Base-by-base conservation (phyloP, 1,284 basidiomycete species). In the Puccinia hordei region DNA sequence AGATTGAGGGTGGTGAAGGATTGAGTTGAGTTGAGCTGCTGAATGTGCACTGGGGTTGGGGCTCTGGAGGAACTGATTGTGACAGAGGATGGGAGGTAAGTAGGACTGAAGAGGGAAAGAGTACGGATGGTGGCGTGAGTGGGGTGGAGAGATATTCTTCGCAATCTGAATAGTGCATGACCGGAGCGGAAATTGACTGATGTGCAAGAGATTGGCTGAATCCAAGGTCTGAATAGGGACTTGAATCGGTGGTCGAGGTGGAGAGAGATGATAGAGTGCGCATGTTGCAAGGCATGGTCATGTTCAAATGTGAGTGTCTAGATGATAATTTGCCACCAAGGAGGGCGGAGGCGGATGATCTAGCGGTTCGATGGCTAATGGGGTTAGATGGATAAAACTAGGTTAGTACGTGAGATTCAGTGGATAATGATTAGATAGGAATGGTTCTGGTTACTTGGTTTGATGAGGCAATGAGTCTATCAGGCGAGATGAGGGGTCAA, bases 81-180 rank as follows among this genome's bases (percentile, higher is more conserved):
- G 73, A 19, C 41, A 66, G 35, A 46, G 63, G 61, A 33, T 66
- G 74, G 3, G 61, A 22, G 41, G 73, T 49, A 30, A 53, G 33
- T 24, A 33, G 6, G 41, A 33, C 17, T 5, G 59, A 35, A 24
- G 57, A 35, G 53, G 73, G 73, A 24, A 75, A 75, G 8, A 75
- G 73, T 4, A 75, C 73, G 9, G 73, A 75, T n/a, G 73, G 73
- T 12, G 73, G 73, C 15, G 73, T 75, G 57, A 75, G 73, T 65
- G 73, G 73, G 1, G 73, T 75, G n/a, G 59, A 17, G 5, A 65
- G 44, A 38, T 59, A 27, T 19, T 75, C 73, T 22, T 61, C 57
- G n/a, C 38, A 35, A 35, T 66, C 61, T 9, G 17, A 30, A 5
- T 65, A n/a, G 10, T 27, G 44, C 30, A 53, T 59, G 6, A 35